Conservation (phyloP, 805 yeast species). For the Pichia pseudocactophila region DNA sequence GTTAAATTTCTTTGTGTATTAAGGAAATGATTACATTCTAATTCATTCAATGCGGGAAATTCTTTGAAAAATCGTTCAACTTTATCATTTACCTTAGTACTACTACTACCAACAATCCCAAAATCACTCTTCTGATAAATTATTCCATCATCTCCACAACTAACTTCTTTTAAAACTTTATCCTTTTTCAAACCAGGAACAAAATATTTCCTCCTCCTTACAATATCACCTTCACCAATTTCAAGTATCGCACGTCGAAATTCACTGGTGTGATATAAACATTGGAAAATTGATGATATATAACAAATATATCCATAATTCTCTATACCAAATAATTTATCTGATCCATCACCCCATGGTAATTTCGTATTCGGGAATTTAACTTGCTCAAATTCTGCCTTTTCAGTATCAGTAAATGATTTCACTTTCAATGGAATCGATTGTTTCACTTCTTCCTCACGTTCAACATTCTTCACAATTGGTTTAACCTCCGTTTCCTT, state of each 20-base stretch:
- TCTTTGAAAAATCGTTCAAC: slow-evolving; percentile 15
- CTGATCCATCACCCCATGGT: slow-evolving; percentile 60
- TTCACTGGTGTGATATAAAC: slow-evolving; percentile 63
- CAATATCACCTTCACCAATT: slow-evolving; percentile 26
- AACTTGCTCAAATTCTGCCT: slow-evolving; percentile 17
- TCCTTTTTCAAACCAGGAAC: neutral
- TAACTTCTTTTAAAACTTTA: neutral
- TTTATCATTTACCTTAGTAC: slow-evolving; percentile 16
- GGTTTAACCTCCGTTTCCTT: no score
- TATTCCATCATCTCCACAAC: neutral
- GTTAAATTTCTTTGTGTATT: slow-evolving; percentile 38
- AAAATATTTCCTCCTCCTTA: slow-evolving; percentile 30
- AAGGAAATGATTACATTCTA: slow-evolving; percentile 29
- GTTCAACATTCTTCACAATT: no score
- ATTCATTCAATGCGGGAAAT: slow-evolving; percentile 28
- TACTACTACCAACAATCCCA: slow-evolving; percentile 11
- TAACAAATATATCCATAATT: slow-evolving; percentile 90
- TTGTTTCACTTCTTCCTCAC: no score
- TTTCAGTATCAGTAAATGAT: slow-evolving; percentile 14
- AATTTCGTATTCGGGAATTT: slow-evolving; percentile 17
- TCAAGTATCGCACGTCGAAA: slow-evolving; percentile 52
- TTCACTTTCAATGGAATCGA: no score
- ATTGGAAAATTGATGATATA: slow-evolving; percentile 87
- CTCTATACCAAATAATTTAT: slow-evolving; percentile 71
- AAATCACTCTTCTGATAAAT: slow-evolving; percentile 3